Percentiles rank a stretch among this genome's conserved stretches.
Evolutionary conservation across 805 yeast genomes (phyloP).

Genomic region (Wickerhamomyces ciferrii): DNA sequence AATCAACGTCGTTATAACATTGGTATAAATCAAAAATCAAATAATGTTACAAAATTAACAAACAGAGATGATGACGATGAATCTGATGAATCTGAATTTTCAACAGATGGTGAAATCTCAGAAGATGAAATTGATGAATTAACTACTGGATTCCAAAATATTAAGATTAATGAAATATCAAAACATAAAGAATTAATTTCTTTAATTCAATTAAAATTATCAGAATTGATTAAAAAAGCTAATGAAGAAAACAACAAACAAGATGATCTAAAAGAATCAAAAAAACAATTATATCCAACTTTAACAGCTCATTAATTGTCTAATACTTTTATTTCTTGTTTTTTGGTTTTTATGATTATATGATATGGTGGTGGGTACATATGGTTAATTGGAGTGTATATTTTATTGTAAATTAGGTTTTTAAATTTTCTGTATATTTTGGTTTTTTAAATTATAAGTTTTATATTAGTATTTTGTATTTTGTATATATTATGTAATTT

Average conservation of each 20-base stretch:
- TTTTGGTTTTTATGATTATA: neutral
- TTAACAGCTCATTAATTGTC: constrained; percentile 9
- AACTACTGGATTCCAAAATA: neutral
- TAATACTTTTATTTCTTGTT: neutral
- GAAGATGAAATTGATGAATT: constrained; percentile 8
- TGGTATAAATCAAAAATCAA: constrained; percentile 30
- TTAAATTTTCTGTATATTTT: too few relatives aligned
- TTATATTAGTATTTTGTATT: too few relatives aligned
- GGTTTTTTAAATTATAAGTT: too few relatives aligned
- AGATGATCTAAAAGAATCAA: neutral
- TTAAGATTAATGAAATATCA: constrained; percentile 2
- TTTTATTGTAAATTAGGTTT: too few relatives aligned
- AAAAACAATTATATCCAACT: constrained; percentile 15
- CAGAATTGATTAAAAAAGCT: constrained; percentile 8
- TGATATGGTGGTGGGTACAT: too few relatives aligned
- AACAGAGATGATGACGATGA: constrained; percentile 2
- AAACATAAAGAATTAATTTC: constrained; percentile 16
- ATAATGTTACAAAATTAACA: constrained; percentile 10
- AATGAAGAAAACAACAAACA: neutral
- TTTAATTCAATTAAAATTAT: constrained; percentile 12
- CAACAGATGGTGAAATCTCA: constrained; percentile 12
- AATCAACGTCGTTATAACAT: constrained; percentile 26
- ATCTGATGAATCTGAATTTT: constrained; percentile 6
- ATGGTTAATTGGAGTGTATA: too few relatives aligned
- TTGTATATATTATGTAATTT: too few relatives aligned